Evolutionary conservation across 2,329 filamentous ascomycete genomes (phyloP), one percentile per base, ranked within the genome.

Genomic region (Cercospora brassicicola): DNA sequence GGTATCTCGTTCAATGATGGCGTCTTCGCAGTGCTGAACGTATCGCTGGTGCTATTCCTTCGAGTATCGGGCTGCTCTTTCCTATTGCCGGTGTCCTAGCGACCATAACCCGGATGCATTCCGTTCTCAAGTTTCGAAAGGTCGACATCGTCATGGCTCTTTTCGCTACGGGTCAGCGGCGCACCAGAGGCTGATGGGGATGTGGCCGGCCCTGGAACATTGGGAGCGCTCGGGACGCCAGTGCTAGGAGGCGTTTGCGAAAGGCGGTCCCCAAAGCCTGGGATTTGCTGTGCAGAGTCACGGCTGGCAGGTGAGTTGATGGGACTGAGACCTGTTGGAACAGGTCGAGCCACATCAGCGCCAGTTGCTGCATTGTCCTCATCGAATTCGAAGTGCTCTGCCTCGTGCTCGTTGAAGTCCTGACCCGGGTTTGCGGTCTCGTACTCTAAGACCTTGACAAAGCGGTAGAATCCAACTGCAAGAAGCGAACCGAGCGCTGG

Each of bases 401-500:
- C 78, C 62, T 80, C 79, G 28, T 78, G 78, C 30, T 82, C 82
- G 74, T 83, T 81, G 70, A 81, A 79, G 69, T 85, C 83, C 65
- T 81, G 80, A 51, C 79, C 81, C 2, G 82, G 82, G 68, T 84
- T 84, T 56, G 82, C 82, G 13, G 82, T 84, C 74, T 85, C 82
- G 71, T 84, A 85, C 72, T 84, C 82, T 31, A 84, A 78, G 20
- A 78, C 64, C 72, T 84, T 85, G 76, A 85, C 79, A 67, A 84
- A 74, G 31, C 80, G 79, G 74, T 85, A 85, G 73, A 85, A 83
- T n/a, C 78, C 71, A 2, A 83, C 82, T 11, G 83, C 82, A 2
- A 84, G 66, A 11, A 83, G 65, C 3, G 82, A 74, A 18, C 83
- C 83, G 4, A 85, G 76, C 5, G 79, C 69, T 4, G 83, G 83